phyloP scores from a whole-genome alignment of 2,329 filamentous ascomycete genomes.

The Penicillium sp. region DNA sequence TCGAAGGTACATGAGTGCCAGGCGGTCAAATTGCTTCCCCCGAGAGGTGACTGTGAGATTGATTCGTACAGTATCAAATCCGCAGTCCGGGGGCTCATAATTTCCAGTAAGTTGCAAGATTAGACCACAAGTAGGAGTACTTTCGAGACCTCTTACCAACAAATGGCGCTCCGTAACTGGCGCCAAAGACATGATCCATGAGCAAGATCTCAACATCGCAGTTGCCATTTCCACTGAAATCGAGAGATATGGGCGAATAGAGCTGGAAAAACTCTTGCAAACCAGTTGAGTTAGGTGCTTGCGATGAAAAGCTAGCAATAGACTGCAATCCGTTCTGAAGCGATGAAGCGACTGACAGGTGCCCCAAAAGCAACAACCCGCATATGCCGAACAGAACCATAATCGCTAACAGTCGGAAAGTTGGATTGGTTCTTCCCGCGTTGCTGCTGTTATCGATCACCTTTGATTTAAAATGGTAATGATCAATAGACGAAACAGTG shows the following conservation, averaged over 20 bases:
- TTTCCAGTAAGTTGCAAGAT: slow-evolving; percentile 42
- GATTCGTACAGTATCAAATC: slow-evolving; percentile 71
- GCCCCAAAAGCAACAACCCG: neutral
- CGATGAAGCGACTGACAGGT: neutral
- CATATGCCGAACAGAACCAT: neutral
- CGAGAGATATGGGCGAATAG: slow-evolving; percentile 60
- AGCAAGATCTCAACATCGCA: slow-evolving; percentile 48
- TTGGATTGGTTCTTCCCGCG: neutral
- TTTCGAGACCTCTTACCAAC: slow-evolving; percentile 52
- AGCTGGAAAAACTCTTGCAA: slow-evolving; percentile 66
- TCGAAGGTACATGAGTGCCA: slow-evolving; percentile 71
- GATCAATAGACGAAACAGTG: neutral
- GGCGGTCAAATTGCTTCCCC: slow-evolving; percentile 70
- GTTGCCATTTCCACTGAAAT: slow-evolving; percentile 26
- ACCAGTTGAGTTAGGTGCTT: slow-evolving; percentile 3
- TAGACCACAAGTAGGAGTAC: neutral
- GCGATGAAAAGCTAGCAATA: neutral
- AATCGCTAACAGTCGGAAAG: neutral
- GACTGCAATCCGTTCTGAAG: neutral
- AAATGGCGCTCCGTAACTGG: slow-evolving; percentile 71
- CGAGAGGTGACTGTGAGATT: slow-evolving; percentile 71
- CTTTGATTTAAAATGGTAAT: too few species aligned
- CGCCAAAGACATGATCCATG: slow-evolving; percentile 68
- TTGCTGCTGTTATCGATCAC: neutral
- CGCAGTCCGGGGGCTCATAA: slow-evolving; percentile 65